A percentile compares a stretch with the other conserved stretches of the same genome.
Evolutionary conservation across 371 early-diverging fungal genomes (phyloP).

Genomic region (Mortierella sp.): DNA sequence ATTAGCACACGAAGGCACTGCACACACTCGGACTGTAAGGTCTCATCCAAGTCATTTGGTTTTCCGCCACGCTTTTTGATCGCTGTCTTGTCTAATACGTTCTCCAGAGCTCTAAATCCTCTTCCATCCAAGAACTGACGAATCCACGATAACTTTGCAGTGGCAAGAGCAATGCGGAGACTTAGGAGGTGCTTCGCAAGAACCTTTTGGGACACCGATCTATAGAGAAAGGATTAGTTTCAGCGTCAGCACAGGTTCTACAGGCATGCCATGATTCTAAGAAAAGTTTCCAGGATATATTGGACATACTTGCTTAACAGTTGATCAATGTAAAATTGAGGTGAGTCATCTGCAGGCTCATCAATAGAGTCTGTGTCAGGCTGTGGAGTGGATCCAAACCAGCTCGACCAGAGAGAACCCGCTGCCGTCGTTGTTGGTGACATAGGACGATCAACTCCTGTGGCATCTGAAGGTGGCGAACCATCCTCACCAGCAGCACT

Average conservation of each 20-base stretch:
- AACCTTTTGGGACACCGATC: constrained; percentile 45
- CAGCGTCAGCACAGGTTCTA: neutral
- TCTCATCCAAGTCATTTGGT: constrained; percentile 58
- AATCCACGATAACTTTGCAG: constrained; percentile 69
- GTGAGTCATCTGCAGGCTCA: constrained; percentile 35
- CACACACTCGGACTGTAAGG: constrained; percentile 68
- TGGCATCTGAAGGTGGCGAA: neutral
- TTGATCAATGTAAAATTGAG: constrained; percentile 56
- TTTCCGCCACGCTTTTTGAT: constrained; percentile 60
- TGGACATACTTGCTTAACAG: constrained; percentile 49
- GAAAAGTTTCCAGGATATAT: neutral
- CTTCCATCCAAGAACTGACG: constrained; percentile 68
- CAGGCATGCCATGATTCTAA: neutral
- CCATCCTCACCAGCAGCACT: constrained; percentile 17
- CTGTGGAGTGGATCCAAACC: constrained; percentile 38
- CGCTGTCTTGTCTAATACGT: constrained; percentile 63
- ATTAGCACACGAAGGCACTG: constrained; percentile 69
- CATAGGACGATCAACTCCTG: constrained; percentile 6
- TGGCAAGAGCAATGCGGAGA: constrained; percentile 63
- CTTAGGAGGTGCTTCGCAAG: constrained; percentile 66
- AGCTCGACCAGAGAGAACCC: constrained; percentile 48
- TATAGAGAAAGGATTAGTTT: constrained; percentile 1
- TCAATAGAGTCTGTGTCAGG: constrained; percentile 29
- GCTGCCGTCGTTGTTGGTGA: constrained; percentile 50
- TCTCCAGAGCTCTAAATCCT: constrained; percentile 64